phyloP scores from a whole-genome alignment of 768 basidiomycete species.

The Mycena alexandri region DNA sequence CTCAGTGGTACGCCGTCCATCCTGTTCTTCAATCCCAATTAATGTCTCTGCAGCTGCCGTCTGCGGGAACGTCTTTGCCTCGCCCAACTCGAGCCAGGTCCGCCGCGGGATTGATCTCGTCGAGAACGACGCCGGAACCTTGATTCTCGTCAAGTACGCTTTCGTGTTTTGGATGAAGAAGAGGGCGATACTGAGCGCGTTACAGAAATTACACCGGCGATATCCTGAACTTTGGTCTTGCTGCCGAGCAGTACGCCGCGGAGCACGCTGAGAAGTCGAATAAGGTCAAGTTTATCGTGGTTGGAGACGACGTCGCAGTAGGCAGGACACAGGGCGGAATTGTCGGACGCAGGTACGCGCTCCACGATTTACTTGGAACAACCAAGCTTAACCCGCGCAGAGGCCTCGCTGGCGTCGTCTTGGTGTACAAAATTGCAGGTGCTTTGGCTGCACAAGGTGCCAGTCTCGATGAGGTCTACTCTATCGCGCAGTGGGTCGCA shows the following conservation, averaged over 20 bases:
- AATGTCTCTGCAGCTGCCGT: constrained; percentile 68
- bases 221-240: constrained; percentile 91
- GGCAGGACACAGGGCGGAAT: constrained; percentile 84
- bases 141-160: constrained; percentile 85
- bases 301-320: constrained; percentile 93
- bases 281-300: constrained; percentile 80
- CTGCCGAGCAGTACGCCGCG: constrained; percentile 86
- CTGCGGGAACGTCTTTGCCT: constrained; percentile 91
- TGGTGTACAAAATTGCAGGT: constrained; percentile 93
- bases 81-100: constrained; percentile 89
- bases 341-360: constrained; percentile 79
- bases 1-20: constrained; percentile 65
- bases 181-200: constrained; percentile 22
- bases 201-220: constrained; percentile 91
- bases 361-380: neutral
- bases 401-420: constrained; percentile 83
- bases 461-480: constrained; percentile 75
- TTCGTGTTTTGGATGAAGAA: neutral
- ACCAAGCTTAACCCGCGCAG: constrained; percentile 50
- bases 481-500: constrained; percentile 73
- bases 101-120: constrained; percentile 83
- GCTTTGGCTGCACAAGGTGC: constrained; percentile 80
- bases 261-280: constrained; percentile 75
- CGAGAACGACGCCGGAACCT: constrained; percentile 77
- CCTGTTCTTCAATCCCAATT: neutral